These are phyloP conservation scores for Rhynchosporium agropyri DNA, from an alignment of 2,329 filamentous ascomycete genomes.

Conservation along the genomic window DNA sequence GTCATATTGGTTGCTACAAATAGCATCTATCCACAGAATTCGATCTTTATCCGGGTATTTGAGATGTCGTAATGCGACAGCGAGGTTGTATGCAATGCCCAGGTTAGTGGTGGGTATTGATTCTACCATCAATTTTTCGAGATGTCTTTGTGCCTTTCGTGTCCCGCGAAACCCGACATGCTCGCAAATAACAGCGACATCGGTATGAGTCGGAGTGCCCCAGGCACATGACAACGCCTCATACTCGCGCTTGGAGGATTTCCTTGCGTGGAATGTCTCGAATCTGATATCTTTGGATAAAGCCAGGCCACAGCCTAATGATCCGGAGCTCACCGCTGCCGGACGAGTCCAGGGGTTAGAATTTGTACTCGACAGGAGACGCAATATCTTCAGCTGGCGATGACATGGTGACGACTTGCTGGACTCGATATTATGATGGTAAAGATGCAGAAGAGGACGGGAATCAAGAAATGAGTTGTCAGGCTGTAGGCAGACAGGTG, in stretches of 20 bases:
- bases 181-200: background rate
- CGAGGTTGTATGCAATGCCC: conserved; percentile 22
- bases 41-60: conserved; percentile 45
- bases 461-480: background rate
- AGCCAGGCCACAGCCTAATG: conserved; percentile 22
- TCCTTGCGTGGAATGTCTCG: conserved; percentile 15
- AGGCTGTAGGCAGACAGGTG: no score
- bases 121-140: background rate
- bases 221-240: conserved; percentile 28
- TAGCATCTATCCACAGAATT: conserved; percentile 36
- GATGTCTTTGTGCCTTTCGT: background rate
- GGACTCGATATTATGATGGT: background rate
- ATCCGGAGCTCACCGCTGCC: conserved; percentile 18
- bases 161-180: background rate
- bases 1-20: conserved; percentile 38
- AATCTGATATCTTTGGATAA: conserved; percentile 8
- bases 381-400: background rate
- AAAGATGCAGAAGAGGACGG: background rate
- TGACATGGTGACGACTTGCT: background rate
- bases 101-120: background rate
- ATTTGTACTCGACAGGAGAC: background rate
- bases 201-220: conserved; percentile 10
- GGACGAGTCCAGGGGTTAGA: conserved; percentile 9
- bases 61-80: conserved; percentile 38
- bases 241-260: conserved; percentile 14